A percentile compares a stretch with the other conserved stretches of the same genome.
These are phyloP conservation scores for Eucommia ulmoides DNA, from an alignment of 257 asterid genomes.

Conservation along the genomic window DNA sequence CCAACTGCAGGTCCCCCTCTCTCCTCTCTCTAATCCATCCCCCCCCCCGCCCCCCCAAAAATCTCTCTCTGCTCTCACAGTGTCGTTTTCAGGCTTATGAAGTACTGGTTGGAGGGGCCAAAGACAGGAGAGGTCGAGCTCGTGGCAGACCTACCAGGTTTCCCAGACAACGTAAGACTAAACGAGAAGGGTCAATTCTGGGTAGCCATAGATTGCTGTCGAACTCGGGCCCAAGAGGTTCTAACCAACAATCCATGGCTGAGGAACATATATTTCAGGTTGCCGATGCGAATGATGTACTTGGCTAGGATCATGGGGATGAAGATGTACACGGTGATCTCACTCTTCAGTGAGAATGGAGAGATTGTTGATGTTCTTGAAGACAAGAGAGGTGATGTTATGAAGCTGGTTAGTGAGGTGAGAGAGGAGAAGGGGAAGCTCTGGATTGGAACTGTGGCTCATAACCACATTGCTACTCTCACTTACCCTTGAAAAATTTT, in stretches of 20 bases:
- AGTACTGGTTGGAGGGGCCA: slow-evolving; percentile 51
- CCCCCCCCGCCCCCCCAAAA: neutral
- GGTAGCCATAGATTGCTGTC: slow-evolving; percentile 90
- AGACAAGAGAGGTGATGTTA: slow-evolving; percentile 63
- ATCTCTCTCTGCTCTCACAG: too few species aligned
- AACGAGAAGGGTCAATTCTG: slow-evolving; percentile 65
- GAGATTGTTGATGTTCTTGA: slow-evolving; percentile 76
- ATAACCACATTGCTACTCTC: slow-evolving; percentile 80
- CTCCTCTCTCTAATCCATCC: neutral
- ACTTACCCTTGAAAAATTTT: slow-evolving; percentile 47
- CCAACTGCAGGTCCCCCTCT: slow-evolving; percentile 61
- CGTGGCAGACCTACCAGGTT: slow-evolving; percentile 65
- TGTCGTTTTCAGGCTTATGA: slow-evolving; percentile 64
- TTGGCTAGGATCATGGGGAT: slow-evolving; percentile 55
- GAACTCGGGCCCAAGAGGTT: slow-evolving; percentile 57
- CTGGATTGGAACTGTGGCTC: slow-evolving; percentile 96
- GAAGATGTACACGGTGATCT: slow-evolving; percentile 64
- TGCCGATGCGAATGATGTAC: slow-evolving; percentile 61
- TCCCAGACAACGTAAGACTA: slow-evolving; percentile 67
- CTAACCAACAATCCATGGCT: slow-evolving; percentile 57
- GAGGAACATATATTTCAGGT: slow-evolving; percentile 55
- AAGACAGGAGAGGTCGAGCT: slow-evolving; percentile 36
- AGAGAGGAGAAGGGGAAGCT: slow-evolving; percentile 58
- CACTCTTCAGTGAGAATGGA: slow-evolving; percentile 45
- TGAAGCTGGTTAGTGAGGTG: slow-evolving; percentile 90